A percentile compares a stretch with the other conserved stretches of the same genome.
phyloP scores from a whole-genome alignment of 2,329 filamentous ascomycete species.

The Penicillium griseofulvum region DNA sequence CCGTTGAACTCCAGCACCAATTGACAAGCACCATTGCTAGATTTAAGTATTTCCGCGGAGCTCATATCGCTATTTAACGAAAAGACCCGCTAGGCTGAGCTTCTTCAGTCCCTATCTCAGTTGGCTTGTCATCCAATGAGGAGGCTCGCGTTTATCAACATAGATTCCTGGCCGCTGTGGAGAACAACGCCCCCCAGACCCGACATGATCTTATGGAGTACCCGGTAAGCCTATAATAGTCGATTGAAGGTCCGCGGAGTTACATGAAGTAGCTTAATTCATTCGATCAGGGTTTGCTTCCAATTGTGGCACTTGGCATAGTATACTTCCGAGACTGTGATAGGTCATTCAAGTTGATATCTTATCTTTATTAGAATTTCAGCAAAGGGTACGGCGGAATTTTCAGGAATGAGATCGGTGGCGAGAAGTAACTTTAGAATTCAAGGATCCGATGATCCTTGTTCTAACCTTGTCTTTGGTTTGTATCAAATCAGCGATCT shows the following conservation, averaged over 20 bases:
- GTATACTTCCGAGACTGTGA: neutral
- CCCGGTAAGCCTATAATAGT: neutral
- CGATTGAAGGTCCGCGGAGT: conserved; percentile 18
- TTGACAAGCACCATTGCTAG: neutral
- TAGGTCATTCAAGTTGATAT: neutral
- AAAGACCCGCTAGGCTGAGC: conserved; percentile 4
- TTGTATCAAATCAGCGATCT: conserved; percentile 16
- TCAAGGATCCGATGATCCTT: neutral
- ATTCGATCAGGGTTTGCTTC: conserved; percentile 2
- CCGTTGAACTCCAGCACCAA: neutral
- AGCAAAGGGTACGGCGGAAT: neutral
- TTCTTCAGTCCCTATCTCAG: conserved; percentile 15
- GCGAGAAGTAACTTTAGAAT: neutral
- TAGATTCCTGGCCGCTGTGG: neutral
- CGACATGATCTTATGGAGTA: neutral
- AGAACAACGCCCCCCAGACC: neutral
- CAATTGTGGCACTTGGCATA: neutral
- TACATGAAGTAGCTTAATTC: neutral
- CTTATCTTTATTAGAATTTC: conserved; percentile 14
- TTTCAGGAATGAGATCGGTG: neutral
- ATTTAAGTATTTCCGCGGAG: conserved; percentile 25
- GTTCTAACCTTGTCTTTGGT: neutral
- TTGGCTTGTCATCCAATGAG: conserved; percentile 21
- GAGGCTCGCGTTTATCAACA: conserved; percentile 23
- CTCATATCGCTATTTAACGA: conserved; percentile 3